A percentile compares a stretch with the other conserved stretches of the same genome.
Conservation (phyloP, 352 stramenopile species). For the Phytophthora sojae region DNA sequence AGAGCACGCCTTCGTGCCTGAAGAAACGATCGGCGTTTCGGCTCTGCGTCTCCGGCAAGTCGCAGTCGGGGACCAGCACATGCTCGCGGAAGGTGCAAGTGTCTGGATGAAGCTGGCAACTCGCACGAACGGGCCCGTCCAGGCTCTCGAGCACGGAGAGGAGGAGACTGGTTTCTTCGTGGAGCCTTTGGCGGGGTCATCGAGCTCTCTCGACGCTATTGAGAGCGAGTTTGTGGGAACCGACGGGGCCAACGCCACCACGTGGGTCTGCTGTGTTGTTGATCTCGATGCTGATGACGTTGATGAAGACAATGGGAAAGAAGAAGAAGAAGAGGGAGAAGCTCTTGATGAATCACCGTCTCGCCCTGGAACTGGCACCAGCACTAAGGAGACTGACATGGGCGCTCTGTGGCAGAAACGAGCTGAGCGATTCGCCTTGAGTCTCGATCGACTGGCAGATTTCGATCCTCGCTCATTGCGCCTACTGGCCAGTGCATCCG, state of each 20-base stretch:
- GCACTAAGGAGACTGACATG: slow-evolving; percentile 23
- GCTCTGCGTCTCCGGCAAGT: slow-evolving; percentile 51
- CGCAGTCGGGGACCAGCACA: slow-evolving; percentile 63
- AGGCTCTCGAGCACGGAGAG: slow-evolving; percentile 14
- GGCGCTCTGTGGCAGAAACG: slow-evolving; percentile 31
- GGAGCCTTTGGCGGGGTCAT: slow-evolving; percentile 29
- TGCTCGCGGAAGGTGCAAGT: slow-evolving; percentile 66
- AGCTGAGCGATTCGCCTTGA: slow-evolving; percentile 27
- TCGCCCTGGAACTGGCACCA: slow-evolving; percentile 15
- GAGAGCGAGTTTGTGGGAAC: slow-evolving; percentile 30
- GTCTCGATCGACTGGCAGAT: slow-evolving; percentile 23
- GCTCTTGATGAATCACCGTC: slow-evolving; percentile 8
- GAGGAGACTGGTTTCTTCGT: slow-evolving; percentile 38
- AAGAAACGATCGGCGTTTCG: slow-evolving; percentile 36
- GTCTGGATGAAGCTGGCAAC: slow-evolving; percentile 59
- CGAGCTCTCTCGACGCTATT: slow-evolving; percentile 34
- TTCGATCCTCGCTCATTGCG: slow-evolving; percentile 30
- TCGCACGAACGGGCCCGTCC: slow-evolving; percentile 11
- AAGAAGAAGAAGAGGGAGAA: background rate
- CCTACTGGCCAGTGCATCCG: slow-evolving; percentile 9
- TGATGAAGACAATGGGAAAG: slow-evolving; percentile 30
- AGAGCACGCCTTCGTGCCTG: slow-evolving; percentile 67
- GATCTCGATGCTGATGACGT: slow-evolving; percentile 69
- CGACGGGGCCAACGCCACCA: background rate
- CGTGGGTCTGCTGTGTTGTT: slow-evolving; percentile 44